Conservation (phyloP, 129 eudicot genomes). For the Arctium lappa region DNA sequence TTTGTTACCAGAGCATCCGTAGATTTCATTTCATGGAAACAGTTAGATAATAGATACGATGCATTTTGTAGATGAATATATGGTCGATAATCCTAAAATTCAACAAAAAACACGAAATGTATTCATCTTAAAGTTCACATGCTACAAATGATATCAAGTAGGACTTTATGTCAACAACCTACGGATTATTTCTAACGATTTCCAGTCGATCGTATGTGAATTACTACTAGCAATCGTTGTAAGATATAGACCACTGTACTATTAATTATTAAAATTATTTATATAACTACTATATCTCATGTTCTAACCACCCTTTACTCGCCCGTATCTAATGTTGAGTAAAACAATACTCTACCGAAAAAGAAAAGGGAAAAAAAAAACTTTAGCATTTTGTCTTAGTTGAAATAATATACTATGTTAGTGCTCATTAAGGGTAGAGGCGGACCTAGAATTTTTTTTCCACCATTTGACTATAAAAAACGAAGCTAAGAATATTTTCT, state of each 20-base stretch:
- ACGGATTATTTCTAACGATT: background rate
- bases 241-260: background rate
- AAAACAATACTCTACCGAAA: background rate
- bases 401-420: background rate
- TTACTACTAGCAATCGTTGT: background rate
- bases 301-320: conserved; percentile 14
- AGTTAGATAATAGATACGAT: background rate
- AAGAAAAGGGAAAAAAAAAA: background rate
- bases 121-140: background rate
- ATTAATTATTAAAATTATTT: background rate
- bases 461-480: too few relatives aligned
- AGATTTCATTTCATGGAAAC: conserved; percentile 5
- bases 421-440: background rate
- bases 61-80: background rate
- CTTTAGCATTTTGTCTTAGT: background rate
- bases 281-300: background rate
- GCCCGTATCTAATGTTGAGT: background rate
- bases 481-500: too few relatives aligned
- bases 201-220: background rate
- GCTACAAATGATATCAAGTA: background rate
- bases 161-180: too few relatives aligned
- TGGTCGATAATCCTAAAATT: background rate
- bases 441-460: too few relatives aligned
- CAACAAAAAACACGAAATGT: background rate
- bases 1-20: background rate